These are phyloP conservation scores for Hypoxylon sp. DNA, from an alignment of 2,329 filamentous ascomycete genomes.

Conservation along the genomic window DNA sequence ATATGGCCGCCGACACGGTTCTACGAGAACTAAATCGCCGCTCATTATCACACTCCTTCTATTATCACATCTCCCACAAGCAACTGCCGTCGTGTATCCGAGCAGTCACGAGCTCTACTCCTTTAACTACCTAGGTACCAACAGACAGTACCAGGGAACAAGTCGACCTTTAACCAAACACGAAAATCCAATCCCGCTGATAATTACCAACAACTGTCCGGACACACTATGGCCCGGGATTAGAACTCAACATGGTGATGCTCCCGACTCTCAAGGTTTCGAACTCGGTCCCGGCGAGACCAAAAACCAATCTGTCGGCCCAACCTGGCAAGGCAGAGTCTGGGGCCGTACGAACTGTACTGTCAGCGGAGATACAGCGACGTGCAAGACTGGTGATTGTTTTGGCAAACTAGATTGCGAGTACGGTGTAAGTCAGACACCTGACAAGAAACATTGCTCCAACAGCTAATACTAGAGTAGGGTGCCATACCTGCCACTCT, in stretches of 20 bases:
- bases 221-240: constrained; percentile 83
- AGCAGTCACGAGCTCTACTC: constrained; percentile 50
- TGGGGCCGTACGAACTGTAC: constrained; percentile 90
- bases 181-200: constrained; percentile 65
- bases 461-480: constrained; percentile 55
- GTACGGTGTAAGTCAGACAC: constrained; percentile 69
- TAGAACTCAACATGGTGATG: constrained; percentile 77
- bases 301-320: constrained; percentile 73
- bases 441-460: not conserved
- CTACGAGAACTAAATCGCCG: constrained; percentile 9
- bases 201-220: constrained; percentile 78
- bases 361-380: constrained; percentile 75
- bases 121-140: constrained; percentile 50
- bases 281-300: constrained; percentile 70
- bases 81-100: constrained; percentile 48
- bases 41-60: constrained; percentile 39
- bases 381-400: constrained; percentile 83
- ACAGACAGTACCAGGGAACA: constrained; percentile 41
- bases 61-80: constrained; percentile 33
- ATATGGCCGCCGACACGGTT: constrained; percentile 6
- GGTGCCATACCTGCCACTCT: constrained; percentile 81
- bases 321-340: constrained; percentile 83
- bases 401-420: constrained; percentile 76
- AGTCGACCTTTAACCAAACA: constrained; percentile 48
- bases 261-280: constrained; percentile 77